A percentile compares a stretch with the other conserved stretches of the same genome.
These are phyloP conservation scores for Colletotrichum godetiae DNA, from an alignment of 2,329 filamentous ascomycete species.

Conservation along the genomic window DNA sequence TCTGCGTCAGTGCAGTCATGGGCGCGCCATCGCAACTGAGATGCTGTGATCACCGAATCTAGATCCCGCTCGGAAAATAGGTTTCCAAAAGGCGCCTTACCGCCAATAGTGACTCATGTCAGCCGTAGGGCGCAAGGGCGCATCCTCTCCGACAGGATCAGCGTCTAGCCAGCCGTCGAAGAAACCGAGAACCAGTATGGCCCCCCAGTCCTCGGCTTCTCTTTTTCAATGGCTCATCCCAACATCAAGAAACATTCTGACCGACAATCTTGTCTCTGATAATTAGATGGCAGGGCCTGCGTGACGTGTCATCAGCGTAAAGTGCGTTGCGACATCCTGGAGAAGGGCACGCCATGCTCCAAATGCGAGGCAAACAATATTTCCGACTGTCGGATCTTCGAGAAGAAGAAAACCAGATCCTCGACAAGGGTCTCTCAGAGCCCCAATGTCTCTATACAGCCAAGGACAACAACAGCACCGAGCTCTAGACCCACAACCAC, in stretches of 20 bases:
- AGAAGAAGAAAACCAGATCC: constrained; percentile 60
- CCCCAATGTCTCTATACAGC: constrained; percentile 55
- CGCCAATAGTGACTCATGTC: constrained; percentile 2
- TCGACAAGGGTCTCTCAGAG: constrained; percentile 44
- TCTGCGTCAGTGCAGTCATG: neutral
- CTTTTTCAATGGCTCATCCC: neutral
- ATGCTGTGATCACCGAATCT: neutral
- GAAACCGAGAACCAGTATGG: constrained; percentile 32
- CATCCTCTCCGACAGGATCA: neutral
- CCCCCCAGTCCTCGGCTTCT: neutral
- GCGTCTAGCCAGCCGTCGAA: neutral
- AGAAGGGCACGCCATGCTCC: constrained; percentile 58
- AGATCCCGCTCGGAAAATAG: neutral
- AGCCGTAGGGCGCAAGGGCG: neutral
- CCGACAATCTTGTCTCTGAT: neutral
- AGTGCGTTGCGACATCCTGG: constrained; percentile 61
- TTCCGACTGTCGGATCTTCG: constrained; percentile 57
- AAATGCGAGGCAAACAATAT: constrained; percentile 57
- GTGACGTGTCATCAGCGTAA: constrained; percentile 62
- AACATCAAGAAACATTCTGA: neutral
- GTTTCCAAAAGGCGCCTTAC: neutral
- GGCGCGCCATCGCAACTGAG: no score
- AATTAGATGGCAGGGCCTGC: constrained; percentile 53
- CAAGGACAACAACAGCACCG: constrained; percentile 48
- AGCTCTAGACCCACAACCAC: constrained; percentile 40